Evolutionary conservation across 306 rosid species (phyloP), one percentile per base, ranked within the genome.

Genomic region (Cucurbita maxima): DNA sequence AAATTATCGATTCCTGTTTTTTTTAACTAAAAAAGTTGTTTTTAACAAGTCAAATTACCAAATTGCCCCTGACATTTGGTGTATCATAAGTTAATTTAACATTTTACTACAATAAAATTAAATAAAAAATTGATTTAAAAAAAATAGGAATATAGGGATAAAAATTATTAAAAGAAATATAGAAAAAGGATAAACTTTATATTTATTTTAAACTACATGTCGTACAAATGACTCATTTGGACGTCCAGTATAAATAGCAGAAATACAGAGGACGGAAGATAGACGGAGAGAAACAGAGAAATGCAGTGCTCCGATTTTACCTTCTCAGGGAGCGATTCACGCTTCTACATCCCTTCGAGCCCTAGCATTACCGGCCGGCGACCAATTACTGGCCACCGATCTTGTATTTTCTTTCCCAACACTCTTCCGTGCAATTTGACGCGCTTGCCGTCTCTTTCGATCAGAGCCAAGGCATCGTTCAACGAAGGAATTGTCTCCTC

Each of bases 231-330:
- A 43, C 53, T 41, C 71, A 41, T 40, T 40, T 57, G 20, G 16
- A 40, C 16, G 14, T 63, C 51, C 8, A n/a, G 54, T 41, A 64
- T 64, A 64, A 64, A 64, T 64, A 40, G 0, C 3, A 3, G 40
- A 44, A 41, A 10, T 13, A 5, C 37, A 67, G 12, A 41, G 53
- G 1, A 16, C 45, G n/a, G 30, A 18, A 12, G 18, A 30, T 4
- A 38, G 4, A 56, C 76, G 43, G 54, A 16, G 55, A 68, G 6
- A 40, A 14, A 45, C 40, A 15, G 25, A 75, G 80, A 76, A 36
- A 92, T 92, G 98, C 82, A 77, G 13, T 79, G 85, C 86, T 53
- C 74, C 53, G 86, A 77, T 45, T 58, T 86, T 50, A 67, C 84
- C 5, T 72, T 82, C 6, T 70, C 87, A 1, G 87, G 85, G 63